These are phyloP conservation scores for Butyriboletus loyo DNA, from an alignment of 768 basidiomycete genomes.

Conservation along the genomic window DNA sequence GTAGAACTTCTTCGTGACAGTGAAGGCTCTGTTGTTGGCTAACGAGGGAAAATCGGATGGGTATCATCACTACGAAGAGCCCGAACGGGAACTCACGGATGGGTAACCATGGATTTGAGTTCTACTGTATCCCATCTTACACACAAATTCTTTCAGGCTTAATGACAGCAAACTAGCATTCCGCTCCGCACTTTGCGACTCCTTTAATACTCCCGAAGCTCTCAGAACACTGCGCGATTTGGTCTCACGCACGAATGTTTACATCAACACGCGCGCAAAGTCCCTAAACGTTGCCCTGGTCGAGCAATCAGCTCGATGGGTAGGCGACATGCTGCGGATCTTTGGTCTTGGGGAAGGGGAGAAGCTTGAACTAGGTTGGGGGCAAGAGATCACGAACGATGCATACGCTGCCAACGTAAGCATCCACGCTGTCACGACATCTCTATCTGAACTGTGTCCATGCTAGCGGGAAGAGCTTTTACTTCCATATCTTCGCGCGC, in stretches of 20 bases:
- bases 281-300: conserved; percentile 61
- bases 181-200: conserved; percentile 88
- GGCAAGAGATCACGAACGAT: conserved; percentile 50
- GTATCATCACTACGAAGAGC: conserved; percentile 59
- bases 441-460: not conserved
- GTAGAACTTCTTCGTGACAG: conserved; percentile 91
- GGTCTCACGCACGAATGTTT: conserved; percentile 82
- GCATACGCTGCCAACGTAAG: conserved; percentile 42
- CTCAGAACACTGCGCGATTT: conserved; percentile 74
- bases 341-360: conserved; percentile 78
- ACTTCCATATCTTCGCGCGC: conserved; percentile 82
- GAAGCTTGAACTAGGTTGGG: conserved; percentile 80
- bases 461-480: conserved; percentile 76
- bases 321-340: conserved; percentile 69
- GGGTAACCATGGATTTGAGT: conserved; percentile 42
- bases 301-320: conserved; percentile 63
- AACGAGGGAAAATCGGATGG: conserved; percentile 53
- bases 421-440: conserved; percentile 17
- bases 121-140: conserved; percentile 10
- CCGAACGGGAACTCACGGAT: conserved; percentile 66
- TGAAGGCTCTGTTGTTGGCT: conserved; percentile 71
- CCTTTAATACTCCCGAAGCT: conserved; percentile 92
- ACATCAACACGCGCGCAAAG: conserved; percentile 68
- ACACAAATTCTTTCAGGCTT: conserved; percentile 46
- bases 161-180: conserved; percentile 74